These are phyloP conservation scores for Halophytophthora batemanensis DNA, from an alignment of 352 stramenopile genomes.

Conservation along the genomic window DNA sequence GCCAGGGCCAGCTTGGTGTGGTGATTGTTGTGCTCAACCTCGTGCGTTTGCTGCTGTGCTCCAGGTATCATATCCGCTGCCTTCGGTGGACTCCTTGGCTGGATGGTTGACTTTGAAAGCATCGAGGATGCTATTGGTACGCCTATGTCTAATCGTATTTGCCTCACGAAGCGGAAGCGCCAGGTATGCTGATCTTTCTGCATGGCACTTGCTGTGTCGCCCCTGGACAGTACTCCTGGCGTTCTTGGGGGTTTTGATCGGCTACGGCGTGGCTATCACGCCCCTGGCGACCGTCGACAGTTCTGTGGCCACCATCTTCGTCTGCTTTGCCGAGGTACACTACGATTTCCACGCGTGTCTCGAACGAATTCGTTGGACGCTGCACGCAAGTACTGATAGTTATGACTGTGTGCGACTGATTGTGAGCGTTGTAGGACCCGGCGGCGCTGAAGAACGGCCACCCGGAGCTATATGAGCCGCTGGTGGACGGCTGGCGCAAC, in stretches of 20 bases:
- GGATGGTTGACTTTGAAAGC: too few species aligned
- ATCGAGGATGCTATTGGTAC: too few species aligned
- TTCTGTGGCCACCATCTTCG: slow-evolving; percentile 74
- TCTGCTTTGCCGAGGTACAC: slow-evolving; percentile 66
- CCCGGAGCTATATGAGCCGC: slow-evolving; percentile 3
- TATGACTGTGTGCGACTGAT: not conserved
- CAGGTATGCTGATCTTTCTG: too few species aligned
- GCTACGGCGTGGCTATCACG: slow-evolving; percentile 36
- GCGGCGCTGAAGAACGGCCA: not conserved
- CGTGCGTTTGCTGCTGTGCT: not conserved
- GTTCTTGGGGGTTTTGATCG: slow-evolving; percentile 16
- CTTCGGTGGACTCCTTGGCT: too few species aligned
- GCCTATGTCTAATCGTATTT: too few species aligned
- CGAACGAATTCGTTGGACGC: not conserved
- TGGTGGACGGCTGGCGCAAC: slow-evolving; percentile 3
- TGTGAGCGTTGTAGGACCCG: slow-evolving; percentile 1
- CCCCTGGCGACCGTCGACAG: slow-evolving; percentile 47
- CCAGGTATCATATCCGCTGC: slow-evolving; percentile 3
- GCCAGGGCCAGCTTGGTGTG: too few species aligned
- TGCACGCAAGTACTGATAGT: too few species aligned
- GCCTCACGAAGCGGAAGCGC: too few species aligned
- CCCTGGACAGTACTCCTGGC: too few species aligned
- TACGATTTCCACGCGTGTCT: not conserved
- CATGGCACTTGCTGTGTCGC: too few species aligned
- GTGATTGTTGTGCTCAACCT: not conserved